Evolutionary conservation across 2,329 filamentous ascomycete species (phyloP).

Genomic region (Arachnomyces sp.): DNA sequence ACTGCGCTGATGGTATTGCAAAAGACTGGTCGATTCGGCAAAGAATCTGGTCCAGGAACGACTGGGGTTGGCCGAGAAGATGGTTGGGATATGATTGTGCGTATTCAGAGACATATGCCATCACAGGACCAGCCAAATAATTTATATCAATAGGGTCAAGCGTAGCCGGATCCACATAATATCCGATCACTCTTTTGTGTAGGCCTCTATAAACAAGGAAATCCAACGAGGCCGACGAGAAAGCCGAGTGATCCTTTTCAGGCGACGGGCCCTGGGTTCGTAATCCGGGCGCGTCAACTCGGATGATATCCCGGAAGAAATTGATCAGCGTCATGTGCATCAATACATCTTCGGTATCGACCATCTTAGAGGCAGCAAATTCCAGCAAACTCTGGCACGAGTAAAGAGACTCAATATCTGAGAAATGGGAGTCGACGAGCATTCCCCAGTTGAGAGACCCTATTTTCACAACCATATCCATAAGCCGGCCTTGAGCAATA

Average conservation of each 20-base stretch:
- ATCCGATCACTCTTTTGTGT: constrained; percentile 42
- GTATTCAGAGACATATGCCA: constrained; percentile 51
- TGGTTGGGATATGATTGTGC: constrained; percentile 48
- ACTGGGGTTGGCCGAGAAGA: constrained; percentile 37
- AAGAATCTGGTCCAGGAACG: constrained; percentile 38
- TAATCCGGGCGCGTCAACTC: constrained; percentile 31
- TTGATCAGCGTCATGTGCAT: constrained; percentile 53
- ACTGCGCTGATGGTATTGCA: constrained; percentile 37
- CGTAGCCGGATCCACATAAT: constrained; percentile 44
- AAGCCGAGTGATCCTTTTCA: constrained; percentile 11
- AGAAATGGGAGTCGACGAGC: constrained; percentile 43
- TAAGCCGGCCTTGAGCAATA: constrained; percentile 51
- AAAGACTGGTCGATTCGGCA: constrained; percentile 40
- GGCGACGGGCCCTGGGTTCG: constrained; percentile 22
- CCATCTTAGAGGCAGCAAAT: constrained; percentile 48
- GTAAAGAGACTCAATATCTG: constrained; percentile 42
- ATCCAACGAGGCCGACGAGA: constrained; percentile 39
- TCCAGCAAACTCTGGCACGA: constrained; percentile 42
- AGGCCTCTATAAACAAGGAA: constrained; percentile 45
- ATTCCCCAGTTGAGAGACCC: constrained; percentile 48
- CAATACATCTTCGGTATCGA: constrained; percentile 49
- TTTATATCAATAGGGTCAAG: constrained; percentile 44
- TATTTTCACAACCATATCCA: constrained; percentile 49
- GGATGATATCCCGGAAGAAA: constrained; percentile 49
- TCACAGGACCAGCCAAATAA: constrained; percentile 48